These are phyloP conservation scores for Microbotryomycetes sp. DNA, from an alignment of 1,284 basidiomycete species.

Conservation along the genomic window DNA sequence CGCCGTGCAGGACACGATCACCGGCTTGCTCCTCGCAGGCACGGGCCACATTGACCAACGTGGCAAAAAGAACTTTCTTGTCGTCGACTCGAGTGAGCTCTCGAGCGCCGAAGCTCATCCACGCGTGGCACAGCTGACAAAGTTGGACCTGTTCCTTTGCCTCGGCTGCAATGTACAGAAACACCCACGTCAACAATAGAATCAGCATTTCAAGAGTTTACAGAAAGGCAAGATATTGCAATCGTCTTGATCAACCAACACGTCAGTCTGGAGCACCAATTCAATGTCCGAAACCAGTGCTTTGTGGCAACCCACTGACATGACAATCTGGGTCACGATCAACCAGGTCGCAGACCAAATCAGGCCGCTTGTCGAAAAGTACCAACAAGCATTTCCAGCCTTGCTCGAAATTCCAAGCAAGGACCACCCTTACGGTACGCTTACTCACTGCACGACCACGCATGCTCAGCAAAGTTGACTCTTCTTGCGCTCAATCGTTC, in stretches of 20 bases:
- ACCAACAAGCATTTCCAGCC: conserved; percentile 92
- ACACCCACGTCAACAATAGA: conserved; percentile 83
- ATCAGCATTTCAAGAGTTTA: conserved; percentile 82
- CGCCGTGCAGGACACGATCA: conserved; percentile 73
- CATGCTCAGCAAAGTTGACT: neutral
- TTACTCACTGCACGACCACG: neutral
- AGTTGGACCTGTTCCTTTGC: no score
- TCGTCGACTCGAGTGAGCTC: conserved; percentile 71
- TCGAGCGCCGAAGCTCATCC: no score
- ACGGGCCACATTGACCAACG: conserved; percentile 79
- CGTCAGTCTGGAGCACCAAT: no score
- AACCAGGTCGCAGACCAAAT: conserved; percentile 95
- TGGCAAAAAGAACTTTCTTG: conserved; percentile 91
- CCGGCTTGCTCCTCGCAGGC: conserved; percentile 82
- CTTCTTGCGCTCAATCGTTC: conserved; percentile 40
- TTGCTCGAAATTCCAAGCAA: conserved; percentile 95
- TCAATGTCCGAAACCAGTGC: no score
- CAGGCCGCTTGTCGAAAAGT: conserved; percentile 86
- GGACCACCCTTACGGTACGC: conserved; percentile 51
- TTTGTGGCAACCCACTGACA: no score
- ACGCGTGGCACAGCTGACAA: neutral
- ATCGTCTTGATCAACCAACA: conserved; percentile 96
- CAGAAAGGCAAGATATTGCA: conserved; percentile 83
- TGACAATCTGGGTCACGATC: no score
- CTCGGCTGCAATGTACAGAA: conserved; percentile 50